These are phyloP conservation scores for Neurospora sp. DNA, from an alignment of 495 filamentous ascomycete genomes.

Conservation along the genomic window DNA sequence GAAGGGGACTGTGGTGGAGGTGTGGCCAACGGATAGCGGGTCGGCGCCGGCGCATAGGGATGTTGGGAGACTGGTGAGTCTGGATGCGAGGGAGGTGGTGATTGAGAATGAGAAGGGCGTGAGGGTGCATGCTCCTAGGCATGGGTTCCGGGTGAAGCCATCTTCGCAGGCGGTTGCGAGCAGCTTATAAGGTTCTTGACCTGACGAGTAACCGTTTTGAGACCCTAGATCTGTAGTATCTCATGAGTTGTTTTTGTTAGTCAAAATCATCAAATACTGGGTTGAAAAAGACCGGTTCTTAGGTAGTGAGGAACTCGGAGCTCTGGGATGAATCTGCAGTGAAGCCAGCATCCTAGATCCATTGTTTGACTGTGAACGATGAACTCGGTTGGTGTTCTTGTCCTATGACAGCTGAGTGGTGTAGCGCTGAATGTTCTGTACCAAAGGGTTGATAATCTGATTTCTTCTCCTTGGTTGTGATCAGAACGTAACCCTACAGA, in stretches of 20 bases:
- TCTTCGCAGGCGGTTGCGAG: neutral
- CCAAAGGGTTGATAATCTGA: neutral
- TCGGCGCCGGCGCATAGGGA: slow-evolving; percentile 46
- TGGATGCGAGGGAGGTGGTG: slow-evolving; percentile 41
- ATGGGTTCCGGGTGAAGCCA: slow-evolving; percentile 40
- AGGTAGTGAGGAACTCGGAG: neutral
- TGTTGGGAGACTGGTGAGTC: slow-evolving; percentile 35
- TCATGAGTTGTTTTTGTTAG: neutral
- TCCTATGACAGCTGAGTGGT: neutral
- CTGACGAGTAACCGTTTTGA: neutral
- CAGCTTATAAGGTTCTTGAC: neutral
- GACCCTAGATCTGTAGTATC: neutral
- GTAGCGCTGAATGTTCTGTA: neutral
- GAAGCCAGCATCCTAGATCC: neutral
- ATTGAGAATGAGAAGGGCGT: slow-evolving; percentile 38
- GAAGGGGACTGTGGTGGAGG: slow-evolving; percentile 38
- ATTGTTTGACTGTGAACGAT: neutral
- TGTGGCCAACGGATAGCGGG: slow-evolving; percentile 42
- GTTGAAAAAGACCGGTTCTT: neutral
- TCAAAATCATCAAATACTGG: neutral
- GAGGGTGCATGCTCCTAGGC: slow-evolving; percentile 45
- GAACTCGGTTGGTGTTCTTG: neutral
- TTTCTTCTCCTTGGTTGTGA: neutral
- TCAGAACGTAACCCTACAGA: neutral
- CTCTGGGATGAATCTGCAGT: too few species aligned